Evolutionary conservation across 805 yeast genomes (phyloP), one percentile per base, ranked within the genome.

Genomic region (Gaillardinia entomophila): DNA sequence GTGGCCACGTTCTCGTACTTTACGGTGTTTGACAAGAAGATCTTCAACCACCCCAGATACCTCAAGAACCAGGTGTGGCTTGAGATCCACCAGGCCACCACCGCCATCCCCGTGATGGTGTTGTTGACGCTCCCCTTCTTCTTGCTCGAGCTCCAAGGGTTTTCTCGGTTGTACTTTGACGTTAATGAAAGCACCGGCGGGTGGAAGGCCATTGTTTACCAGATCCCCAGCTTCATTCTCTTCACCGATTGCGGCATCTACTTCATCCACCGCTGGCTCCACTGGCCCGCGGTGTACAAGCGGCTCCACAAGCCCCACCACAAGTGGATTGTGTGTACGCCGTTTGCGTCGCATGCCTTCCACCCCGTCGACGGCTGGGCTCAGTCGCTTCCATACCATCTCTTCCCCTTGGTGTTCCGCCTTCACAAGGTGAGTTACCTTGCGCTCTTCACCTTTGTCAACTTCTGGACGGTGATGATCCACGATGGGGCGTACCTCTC

Each of bases 301-400:
- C 58, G 51, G 16, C 66, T 92, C 41, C 98, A 92, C 68, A 92
- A 92, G 66, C 97, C 97, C 10, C 98, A 92, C 62, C 98, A 92
- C 73, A 92, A 92, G 66, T 92, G 98, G 98, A 78, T 92, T 46
- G 96, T 92, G 26, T 90, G 97, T 40, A 90, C 98, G 7, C 98
- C 98, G 27, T 92, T 82, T 64, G 98, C 98, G 1, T 86, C 96
- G 6, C 97, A 89, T 54, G 97, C 97, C 16, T 92, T 92, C 87
- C 96, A 92, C 61, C 97, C 98, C 11, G 83, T 92, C 33, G 98
- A 92, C 50, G 98, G 98, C 25, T 92, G 84, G 67, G 67, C 77
- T 38, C 98, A 92, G 68, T 82, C 95, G 24, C 55, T 92, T 43
- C 96, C 98, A 11, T 92, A 92, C 66, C 98, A 92, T 59, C 46